A percentile compares a stretch with the other conserved stretches of the same genome.
Evolutionary conservation across 148 eudicot species (phyloP).

Genomic region (Chenopodium formosanum): DNA sequence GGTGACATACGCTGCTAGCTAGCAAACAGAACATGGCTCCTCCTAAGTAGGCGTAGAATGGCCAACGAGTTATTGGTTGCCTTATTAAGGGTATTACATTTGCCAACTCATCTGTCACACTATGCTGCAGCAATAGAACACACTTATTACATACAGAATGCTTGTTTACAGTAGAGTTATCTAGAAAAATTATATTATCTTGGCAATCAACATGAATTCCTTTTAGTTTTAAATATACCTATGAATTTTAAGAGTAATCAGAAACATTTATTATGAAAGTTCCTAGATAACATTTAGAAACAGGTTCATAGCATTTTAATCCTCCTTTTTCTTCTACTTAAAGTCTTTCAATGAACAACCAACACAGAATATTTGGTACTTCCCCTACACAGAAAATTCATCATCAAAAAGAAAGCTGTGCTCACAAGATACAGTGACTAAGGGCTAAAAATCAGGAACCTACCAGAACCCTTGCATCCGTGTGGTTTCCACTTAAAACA

Average conservation of each 20-base stretch:
- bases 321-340: background rate
- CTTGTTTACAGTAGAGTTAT: background rate
- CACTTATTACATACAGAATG: background rate
- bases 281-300: no score
- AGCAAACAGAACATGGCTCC: slow-evolving; percentile 97
- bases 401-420: background rate
- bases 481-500: slow-evolving; percentile 62
- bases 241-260: background rate
- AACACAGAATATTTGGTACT: background rate
- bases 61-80: slow-evolving; percentile 91
- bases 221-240: background rate
- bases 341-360: background rate
- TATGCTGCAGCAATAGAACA: slow-evolving; percentile 49
- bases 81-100: slow-evolving; percentile 58
- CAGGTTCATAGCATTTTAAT: background rate
- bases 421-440: no score
- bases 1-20: slow-evolving; percentile 91
- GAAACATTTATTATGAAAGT: background rate
- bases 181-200: no score
- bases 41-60: slow-evolving; percentile 83
- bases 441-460: slow-evolving; percentile 2
- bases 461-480: slow-evolving; percentile 73
- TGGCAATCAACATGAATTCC: background rate
- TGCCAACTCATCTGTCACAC: slow-evolving; percentile 60
- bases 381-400: background rate